These are phyloP conservation scores for Populus davidiana DNA, from an alignment of 345 rosid genomes.

Conservation along the genomic window DNA sequence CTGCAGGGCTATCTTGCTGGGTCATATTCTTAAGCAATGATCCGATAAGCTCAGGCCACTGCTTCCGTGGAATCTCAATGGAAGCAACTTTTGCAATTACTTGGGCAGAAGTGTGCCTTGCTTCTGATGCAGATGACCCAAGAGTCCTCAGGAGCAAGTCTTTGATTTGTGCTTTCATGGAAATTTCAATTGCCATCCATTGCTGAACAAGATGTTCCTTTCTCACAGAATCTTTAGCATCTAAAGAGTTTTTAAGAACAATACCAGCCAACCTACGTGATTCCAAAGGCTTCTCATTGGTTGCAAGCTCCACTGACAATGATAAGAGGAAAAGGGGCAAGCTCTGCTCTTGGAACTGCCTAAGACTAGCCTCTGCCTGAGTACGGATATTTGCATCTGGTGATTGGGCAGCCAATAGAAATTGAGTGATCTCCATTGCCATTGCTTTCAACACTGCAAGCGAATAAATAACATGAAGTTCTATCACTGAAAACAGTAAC, in stretches of 20 bases:
- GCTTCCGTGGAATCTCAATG: constrained; percentile 85
- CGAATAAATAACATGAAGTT: neutral
- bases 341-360: constrained; percentile 80
- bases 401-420: constrained; percentile 79
- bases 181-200: constrained; percentile 60
- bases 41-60: constrained; percentile 83
- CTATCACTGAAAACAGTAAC: neutral
- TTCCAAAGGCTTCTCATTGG: constrained; percentile 70
- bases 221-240: constrained; percentile 67
- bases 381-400: constrained; percentile 67
- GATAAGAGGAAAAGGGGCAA: constrained; percentile 67
- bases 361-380: constrained; percentile 69
- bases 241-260: constrained; percentile 83
- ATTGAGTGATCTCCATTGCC: constrained; percentile 90
- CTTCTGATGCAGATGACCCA: constrained; percentile 62
- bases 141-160: constrained; percentile 67
- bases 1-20: constrained; percentile 50
- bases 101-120: constrained; percentile 84
- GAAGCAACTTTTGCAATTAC: constrained; percentile 91
- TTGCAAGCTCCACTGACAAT: constrained; percentile 75
- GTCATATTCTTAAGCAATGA: constrained; percentile 74
- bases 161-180: constrained; percentile 79
- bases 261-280: constrained; percentile 90
- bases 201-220: constrained; percentile 72
- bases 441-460: constrained; percentile 39